phyloP scores from a whole-genome alignment of 2,329 filamentous ascomycete species.

The Calonectria pauciramosa region DNA sequence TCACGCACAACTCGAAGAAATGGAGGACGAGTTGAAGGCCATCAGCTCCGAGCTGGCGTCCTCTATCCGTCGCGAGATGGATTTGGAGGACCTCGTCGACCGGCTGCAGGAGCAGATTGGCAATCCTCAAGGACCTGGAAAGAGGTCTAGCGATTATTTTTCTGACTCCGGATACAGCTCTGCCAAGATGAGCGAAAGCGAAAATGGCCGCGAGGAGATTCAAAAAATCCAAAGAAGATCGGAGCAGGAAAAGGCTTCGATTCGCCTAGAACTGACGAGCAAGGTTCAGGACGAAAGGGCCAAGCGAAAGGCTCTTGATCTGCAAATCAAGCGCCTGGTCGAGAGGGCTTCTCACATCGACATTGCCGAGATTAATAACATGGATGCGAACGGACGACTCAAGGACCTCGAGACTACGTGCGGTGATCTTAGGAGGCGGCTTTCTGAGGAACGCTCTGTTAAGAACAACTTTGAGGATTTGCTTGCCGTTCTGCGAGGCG shows the following conservation, averaged over 20 bases:
- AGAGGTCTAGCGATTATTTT: slow-evolving; percentile 96
- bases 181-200: slow-evolving; percentile 79
- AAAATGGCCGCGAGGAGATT: slow-evolving; percentile 77
- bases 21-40: slow-evolving; percentile 94
- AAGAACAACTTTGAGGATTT: slow-evolving; percentile 97
- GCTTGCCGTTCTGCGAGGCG: slow-evolving; percentile 83
- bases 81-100: slow-evolving; percentile 94
- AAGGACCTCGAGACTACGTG: slow-evolving; percentile 84
- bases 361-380: slow-evolving; percentile 66
- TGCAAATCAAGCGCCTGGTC: slow-evolving; percentile 86
- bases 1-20: slow-evolving; percentile 78
- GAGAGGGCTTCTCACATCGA: slow-evolving; percentile 79
- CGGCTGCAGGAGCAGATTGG: slow-evolving; percentile 83
- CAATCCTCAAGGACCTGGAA: slow-evolving; percentile 69
- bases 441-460: slow-evolving; percentile 86
- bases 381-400: slow-evolving; percentile 72
- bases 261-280: slow-evolving; percentile 86
- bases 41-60: slow-evolving; percentile 93
- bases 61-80: slow-evolving; percentile 96
- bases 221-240: slow-evolving; percentile 85
- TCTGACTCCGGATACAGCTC: slow-evolving; percentile 95
- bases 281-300: slow-evolving; percentile 90
- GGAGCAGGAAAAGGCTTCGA: slow-evolving; percentile 91
- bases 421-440: slow-evolving; percentile 84
- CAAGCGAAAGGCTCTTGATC: slow-evolving; percentile 81